Base-by-base conservation (phyloP, 1,139 yeast genomes). In the Lodderomyces beijingensis region DNA sequence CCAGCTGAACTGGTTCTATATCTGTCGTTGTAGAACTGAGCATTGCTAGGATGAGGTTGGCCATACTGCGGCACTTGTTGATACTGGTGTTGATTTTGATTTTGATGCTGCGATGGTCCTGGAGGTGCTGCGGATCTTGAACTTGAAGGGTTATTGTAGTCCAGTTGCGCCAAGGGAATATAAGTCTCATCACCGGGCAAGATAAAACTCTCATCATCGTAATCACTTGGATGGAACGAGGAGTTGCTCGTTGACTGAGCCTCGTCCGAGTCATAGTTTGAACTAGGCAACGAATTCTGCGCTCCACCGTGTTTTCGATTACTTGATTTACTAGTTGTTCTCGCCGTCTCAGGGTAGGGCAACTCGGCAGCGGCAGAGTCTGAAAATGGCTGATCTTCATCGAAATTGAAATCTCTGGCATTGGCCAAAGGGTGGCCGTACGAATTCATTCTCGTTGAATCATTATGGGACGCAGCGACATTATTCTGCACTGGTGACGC, bases 341-440 rank as follows among this genome's bases (percentile, higher is more conserved):
- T 18, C 16, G 27, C 24, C n/a, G 13, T 15, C 12, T 16, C 11
- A 16, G 26, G 21, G 5, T 12, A 15, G 3, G 30, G 18, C 21
- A 16, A 13, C 3, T 16, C 14, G 10, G 21, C 21, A 19, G 21
- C 21, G 10, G 21, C 10, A 8, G 7, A 10, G 7, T 19, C 21
- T 8, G 9, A 7, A 19, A 19, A 19, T 19, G 21, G 21, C 10
- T 31, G 34, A 21, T 26, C 25, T 25, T 39, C 46, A 25, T 36
- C 31, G 20, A 44, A 43, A 36, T 40, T 36, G 22, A 44, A 44
- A 31, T 44, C 44, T 33, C 41, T 33, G 6, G 47, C 40, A 19
- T 30, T 15, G 1, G 47, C 47, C 25, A 41, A 34, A 21, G 48
- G 48, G 31, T 44, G 46, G 9, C 48, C 46, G 37, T 31, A 43